A percentile compares a stretch with the other conserved stretches of the same genome.
Evolutionary conservation across 495 filamentous ascomycete genomes (phyloP).

Genomic region (Achaetomiella virescens): DNA sequence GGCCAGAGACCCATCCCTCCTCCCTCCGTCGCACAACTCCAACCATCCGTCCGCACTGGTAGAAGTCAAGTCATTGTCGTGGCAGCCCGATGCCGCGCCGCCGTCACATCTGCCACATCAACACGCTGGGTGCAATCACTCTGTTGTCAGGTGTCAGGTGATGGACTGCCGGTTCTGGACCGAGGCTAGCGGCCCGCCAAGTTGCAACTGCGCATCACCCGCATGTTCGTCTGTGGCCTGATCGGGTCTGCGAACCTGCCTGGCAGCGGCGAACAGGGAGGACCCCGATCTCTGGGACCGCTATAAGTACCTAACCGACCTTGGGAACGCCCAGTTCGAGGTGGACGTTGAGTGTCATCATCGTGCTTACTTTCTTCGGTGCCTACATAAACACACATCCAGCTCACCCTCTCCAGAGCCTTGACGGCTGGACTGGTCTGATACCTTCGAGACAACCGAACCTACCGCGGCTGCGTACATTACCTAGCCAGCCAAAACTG

Average conservation of each 20-base stretch:
- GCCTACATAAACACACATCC: background rate
- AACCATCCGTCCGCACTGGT: background rate
- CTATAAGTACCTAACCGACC: background rate
- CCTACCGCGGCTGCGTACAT: too few relatives aligned
- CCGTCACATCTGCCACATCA: background rate
- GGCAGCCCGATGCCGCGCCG: background rate
- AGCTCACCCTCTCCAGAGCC: too few relatives aligned
- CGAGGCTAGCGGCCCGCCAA: conserved; percentile 4
- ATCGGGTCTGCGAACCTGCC: conserved; percentile 3
- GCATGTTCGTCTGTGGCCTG: conserved; percentile 6
- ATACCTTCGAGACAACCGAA: too few relatives aligned
- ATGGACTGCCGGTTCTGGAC: conserved; percentile 1
- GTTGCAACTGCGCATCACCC: too few relatives aligned
- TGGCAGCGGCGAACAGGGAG: background rate
- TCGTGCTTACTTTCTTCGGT: too few relatives aligned
- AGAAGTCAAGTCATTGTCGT: background rate
- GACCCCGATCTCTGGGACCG: background rate
- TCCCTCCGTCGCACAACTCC: background rate
- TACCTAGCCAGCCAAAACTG: background rate
- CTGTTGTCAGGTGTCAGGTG: conserved; percentile 2
- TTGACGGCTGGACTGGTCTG: too few relatives aligned
- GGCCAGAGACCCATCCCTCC: background rate
- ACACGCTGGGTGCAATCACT: too few relatives aligned
- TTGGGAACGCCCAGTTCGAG: background rate
- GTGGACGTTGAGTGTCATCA: background rate